Evolutionary conservation across 306 rosid species (phyloP).

Genomic region (Quercus glauca): DNA sequence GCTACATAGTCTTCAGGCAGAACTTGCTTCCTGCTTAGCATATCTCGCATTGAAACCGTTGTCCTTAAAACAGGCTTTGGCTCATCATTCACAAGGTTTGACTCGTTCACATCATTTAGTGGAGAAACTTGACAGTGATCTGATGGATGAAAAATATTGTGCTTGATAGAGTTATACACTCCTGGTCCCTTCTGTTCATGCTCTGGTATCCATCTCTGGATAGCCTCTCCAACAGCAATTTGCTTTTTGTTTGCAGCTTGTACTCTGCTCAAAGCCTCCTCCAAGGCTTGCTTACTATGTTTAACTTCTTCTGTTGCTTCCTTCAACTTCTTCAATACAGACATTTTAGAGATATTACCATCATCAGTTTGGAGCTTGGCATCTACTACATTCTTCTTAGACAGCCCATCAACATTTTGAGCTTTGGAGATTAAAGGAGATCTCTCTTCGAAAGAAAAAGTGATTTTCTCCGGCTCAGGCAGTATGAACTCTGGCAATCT

Average conservation of each 20-base stretch:
- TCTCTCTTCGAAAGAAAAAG: constrained; percentile 33
- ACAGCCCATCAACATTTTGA: constrained; percentile 46
- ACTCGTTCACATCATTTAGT: constrained; percentile 24
- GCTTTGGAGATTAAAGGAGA: constrained; percentile 36
- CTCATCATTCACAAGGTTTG: constrained; percentile 27
- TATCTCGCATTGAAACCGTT: constrained; percentile 81
- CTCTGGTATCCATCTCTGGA: constrained; percentile 65
- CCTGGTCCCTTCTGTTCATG: constrained; percentile 35
- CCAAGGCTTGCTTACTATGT: constrained; percentile 62
- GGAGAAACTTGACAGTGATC: constrained; percentile 40
- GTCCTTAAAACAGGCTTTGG: constrained; percentile 53
- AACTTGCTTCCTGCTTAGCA: constrained; percentile 78
- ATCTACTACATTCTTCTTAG: constrained; percentile 46
- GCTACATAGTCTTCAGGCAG: constrained; percentile 39
- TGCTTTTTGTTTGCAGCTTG: constrained; percentile 79
- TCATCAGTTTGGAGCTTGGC: constrained; percentile 56
- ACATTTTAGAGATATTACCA: constrained; percentile 44
- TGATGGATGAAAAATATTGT: constrained; percentile 32
- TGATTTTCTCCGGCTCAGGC: constrained; percentile 57
- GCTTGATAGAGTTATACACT: constrained; percentile 31
- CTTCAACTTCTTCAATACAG: constrained; percentile 59
- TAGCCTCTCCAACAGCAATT: constrained; percentile 66
- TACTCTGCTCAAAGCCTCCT: constrained; percentile 75
- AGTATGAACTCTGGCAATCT: constrained; percentile 34
- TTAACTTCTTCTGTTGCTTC: constrained; percentile 80